phyloP scores from a whole-genome alignment of 2,329 filamentous ascomycete species.

The Juglanconis juglandina region DNA sequence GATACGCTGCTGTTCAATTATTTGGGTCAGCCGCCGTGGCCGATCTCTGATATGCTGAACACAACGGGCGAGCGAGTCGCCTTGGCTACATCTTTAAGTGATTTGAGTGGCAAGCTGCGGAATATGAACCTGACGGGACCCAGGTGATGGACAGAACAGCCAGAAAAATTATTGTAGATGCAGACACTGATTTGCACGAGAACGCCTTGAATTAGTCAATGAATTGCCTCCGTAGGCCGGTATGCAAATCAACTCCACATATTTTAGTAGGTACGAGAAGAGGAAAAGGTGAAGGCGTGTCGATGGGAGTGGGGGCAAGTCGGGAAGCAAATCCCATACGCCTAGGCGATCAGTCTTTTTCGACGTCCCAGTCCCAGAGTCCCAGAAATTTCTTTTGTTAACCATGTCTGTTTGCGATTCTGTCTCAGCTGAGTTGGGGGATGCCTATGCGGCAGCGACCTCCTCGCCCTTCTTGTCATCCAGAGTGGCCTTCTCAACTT shows the following conservation, averaged over 20 bases:
- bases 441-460: constrained; percentile 21
- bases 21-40: background rate
- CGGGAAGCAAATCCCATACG: background rate
- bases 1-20: background rate
- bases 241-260: constrained; percentile 1
- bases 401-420: background rate
- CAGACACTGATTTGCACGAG: background rate
- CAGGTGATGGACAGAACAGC: too few species aligned
- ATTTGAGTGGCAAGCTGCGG: background rate
- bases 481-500: constrained; percentile 49
- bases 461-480: constrained; percentile 49
- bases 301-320: background rate
- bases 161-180: too few species aligned
- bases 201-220: background rate
- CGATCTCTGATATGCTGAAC: background rate
- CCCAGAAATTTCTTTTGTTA: background rate
- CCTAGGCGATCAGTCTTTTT: background rate
- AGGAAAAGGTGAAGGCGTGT: background rate
- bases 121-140: too few species aligned
- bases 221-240: background rate
- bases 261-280: background rate
- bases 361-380: background rate
- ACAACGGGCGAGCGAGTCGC: background rate
- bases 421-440: background rate
- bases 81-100: background rate